phyloP scores from a whole-genome alignment of 108 stramenopile species.

The Phaeodactylum tricornutum region DNA sequence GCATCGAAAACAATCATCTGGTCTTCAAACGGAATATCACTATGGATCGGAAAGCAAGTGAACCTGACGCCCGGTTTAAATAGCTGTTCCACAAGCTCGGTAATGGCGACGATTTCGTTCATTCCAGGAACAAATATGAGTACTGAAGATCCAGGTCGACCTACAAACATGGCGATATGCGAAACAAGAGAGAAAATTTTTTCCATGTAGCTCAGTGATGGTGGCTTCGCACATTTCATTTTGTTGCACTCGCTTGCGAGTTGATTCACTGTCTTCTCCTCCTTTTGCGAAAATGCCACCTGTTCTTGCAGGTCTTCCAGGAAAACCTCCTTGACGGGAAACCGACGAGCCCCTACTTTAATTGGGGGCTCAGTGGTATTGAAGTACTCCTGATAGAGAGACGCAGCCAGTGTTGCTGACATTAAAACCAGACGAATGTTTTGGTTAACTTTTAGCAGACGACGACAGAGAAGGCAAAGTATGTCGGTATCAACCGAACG shows the following conservation, averaged over 20 bases:
- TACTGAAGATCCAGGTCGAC: constrained; percentile 60
- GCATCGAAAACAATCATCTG: constrained; percentile 81
- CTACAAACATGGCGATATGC: constrained; percentile 40
- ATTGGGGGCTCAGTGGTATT: constrained; percentile 46
- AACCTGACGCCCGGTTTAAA: constrained; percentile 28
- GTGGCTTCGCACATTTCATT: constrained; percentile 35
- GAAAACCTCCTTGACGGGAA: constrained; percentile 71
- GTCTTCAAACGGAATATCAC: constrained; percentile 84
- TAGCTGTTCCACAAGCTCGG: constrained; percentile 62
- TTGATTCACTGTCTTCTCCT: constrained; percentile 19
- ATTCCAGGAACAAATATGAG: constrained; percentile 97
- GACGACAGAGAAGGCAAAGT: constrained; percentile 73
- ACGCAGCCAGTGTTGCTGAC: constrained; percentile 84
- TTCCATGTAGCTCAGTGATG: constrained; percentile 25
- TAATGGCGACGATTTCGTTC: constrained; percentile 82
- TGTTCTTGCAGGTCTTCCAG: constrained; percentile 50
- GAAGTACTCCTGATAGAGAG: constrained; percentile 79
- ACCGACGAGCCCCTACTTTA: constrained; percentile 66
- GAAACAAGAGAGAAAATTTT: constrained; percentile 34
- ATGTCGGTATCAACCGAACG: constrained; percentile 81
- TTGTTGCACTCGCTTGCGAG: constrained; percentile 38
- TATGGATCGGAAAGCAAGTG: constrained; percentile 84
- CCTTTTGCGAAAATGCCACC: constrained; percentile 30
- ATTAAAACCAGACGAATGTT: constrained; percentile 81
- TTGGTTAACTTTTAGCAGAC: constrained; percentile 57